A percentile compares a stretch with the other conserved stretches of the same genome.
Evolutionary conservation across 352 stramenopile genomes (phyloP).

Genomic region (Pythium grandisporangium): DNA sequence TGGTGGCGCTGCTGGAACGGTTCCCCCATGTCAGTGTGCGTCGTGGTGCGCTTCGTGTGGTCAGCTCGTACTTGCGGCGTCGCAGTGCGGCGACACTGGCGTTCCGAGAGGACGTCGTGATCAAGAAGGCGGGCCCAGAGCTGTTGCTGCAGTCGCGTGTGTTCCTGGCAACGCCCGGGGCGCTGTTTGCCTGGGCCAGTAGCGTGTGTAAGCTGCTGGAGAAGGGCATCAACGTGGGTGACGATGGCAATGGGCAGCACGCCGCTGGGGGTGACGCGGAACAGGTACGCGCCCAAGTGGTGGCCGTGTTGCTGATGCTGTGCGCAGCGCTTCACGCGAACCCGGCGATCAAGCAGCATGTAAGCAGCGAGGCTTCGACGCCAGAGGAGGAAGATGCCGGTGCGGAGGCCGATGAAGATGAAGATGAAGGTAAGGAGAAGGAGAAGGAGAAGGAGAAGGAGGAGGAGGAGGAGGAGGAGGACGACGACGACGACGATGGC

Average conservation of each 20-base stretch:
- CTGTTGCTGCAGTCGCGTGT: constrained; percentile 12
- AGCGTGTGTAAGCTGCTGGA: constrained; percentile 66
- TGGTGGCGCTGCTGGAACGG: constrained; percentile 46
- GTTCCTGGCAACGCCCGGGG: constrained; percentile 44
- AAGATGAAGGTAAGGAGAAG: constrained; percentile 6
- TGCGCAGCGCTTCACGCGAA: constrained; percentile 41
- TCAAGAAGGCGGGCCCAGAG: constrained; percentile 21
- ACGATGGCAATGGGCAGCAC: no score
- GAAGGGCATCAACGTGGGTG: no score
- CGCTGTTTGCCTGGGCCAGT: constrained; percentile 52
- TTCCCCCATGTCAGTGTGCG: constrained; percentile 77
- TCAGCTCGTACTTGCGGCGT: constrained; percentile 59
- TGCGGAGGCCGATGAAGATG: constrained; percentile 6
- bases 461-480: neutral
- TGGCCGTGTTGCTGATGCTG: constrained; percentile 53
- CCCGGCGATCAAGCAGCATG: constrained; percentile 50
- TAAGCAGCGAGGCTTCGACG: constrained; percentile 18
- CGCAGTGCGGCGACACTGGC: constrained; percentile 37
- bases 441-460: constrained; percentile 8
- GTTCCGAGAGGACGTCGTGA: constrained; percentile 11
- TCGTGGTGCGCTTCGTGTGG: constrained; percentile 34
- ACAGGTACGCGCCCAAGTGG: constrained; percentile 45
- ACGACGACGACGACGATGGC: constrained; percentile 17
- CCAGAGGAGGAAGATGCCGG: constrained; percentile 10
- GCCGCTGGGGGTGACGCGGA: constrained; percentile 32